Conservation (phyloP, 192 early-diverging fungal species). For the Thamnidium elegans region DNA sequence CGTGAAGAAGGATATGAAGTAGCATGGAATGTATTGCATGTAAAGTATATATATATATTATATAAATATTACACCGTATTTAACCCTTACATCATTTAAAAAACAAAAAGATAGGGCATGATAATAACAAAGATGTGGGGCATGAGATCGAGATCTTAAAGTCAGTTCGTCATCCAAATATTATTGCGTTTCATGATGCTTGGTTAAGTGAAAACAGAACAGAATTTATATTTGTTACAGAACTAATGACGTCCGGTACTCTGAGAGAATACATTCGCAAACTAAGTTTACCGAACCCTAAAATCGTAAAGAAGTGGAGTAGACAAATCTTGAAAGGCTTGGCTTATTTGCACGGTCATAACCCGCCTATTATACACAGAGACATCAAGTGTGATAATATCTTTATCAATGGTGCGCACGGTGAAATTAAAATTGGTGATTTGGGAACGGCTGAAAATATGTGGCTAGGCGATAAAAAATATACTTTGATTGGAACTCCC, state of each 20-base stretch:
- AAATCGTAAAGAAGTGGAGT: conserved; percentile 77
- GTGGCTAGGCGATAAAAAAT: conserved; percentile 77
- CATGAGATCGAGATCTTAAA: conserved; percentile 69
- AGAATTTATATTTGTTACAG: conserved; percentile 81
- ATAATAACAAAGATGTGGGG: conserved; percentile 36
- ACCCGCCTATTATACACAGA: conserved; percentile 83
- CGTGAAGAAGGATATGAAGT: conserved; percentile 84
- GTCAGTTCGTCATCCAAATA: conserved; percentile 74
- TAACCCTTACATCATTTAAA: conserved; percentile 1
- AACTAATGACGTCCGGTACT: conserved; percentile 87
- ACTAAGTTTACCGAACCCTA: conserved; percentile 66
- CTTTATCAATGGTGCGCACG: conserved; percentile 87
- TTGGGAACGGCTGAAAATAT: conserved; percentile 78
- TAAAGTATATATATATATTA: conserved; percentile 8
- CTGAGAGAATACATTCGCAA: conserved; percentile 75
- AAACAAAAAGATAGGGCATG: conserved; percentile 22
- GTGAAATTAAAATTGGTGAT: conserved; percentile 86
- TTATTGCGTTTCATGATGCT: conserved; percentile 72
- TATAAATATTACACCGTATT: not conserved
- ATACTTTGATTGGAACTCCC: conserved; percentile 75
- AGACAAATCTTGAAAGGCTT: conserved; percentile 79
- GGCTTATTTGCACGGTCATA: conserved; percentile 71
- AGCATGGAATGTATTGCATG: conserved; percentile 78
- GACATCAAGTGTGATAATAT: conserved; percentile 78
- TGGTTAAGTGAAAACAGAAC: conserved; percentile 56